These are phyloP conservation scores for Hemisphaericaspora nanyangensis DNA, from an alignment of 805 yeast species.

Conservation along the genomic window DNA sequence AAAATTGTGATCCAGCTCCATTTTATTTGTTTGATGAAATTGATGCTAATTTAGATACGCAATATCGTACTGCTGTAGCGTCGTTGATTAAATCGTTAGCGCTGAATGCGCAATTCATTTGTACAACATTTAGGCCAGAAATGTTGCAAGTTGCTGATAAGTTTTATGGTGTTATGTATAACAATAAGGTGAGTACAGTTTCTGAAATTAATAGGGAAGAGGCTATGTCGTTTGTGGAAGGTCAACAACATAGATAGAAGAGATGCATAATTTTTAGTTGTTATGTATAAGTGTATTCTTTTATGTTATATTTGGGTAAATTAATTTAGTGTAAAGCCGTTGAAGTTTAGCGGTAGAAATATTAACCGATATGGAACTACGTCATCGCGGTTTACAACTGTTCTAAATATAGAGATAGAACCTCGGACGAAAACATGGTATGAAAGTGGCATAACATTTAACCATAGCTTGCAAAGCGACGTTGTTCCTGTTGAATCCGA, in stretches of 20 bases:
- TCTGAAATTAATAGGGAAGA: constrained; percentile 64
- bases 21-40: constrained; percentile 94
- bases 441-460: too few species aligned
- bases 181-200: constrained; percentile 76
- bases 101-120: constrained; percentile 77
- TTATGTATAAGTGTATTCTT: neutral
- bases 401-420: too few species aligned
- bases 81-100: constrained; percentile 64
- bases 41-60: constrained; percentile 93
- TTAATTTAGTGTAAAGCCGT: too few species aligned
- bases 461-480: too few species aligned
- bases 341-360: too few species aligned
- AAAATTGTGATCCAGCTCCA: constrained; percentile 94
- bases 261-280: neutral
- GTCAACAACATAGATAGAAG: constrained; percentile 36
- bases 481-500: too few species aligned
- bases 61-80: constrained; percentile 86
- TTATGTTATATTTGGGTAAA: too few species aligned
- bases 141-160: constrained; percentile 83
- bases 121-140: constrained; percentile 95
- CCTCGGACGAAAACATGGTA: too few species aligned
- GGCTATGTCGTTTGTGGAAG: constrained; percentile 83
- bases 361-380: too few species aligned
- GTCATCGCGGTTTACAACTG: too few species aligned
- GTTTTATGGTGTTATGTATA: constrained; percentile 83